Evolutionary conservation across 108 stramenopile genomes (phyloP).

Genomic region (Seminavis robusta): DNA sequence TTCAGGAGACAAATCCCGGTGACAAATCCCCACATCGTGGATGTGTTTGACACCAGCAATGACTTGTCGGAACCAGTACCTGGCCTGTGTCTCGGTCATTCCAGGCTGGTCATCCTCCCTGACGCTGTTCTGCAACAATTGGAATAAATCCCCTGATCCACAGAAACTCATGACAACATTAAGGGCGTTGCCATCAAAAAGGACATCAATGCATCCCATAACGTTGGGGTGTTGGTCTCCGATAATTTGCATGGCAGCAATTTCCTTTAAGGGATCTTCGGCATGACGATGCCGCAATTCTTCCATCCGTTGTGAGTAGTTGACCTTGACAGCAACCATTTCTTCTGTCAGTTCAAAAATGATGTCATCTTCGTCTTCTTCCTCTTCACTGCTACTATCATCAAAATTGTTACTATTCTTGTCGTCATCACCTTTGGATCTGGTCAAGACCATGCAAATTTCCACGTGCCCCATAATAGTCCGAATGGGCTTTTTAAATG

Average conservation of each 20-base stretch:
- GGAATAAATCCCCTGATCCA: constrained; percentile 56
- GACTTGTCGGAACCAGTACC: constrained; percentile 67
- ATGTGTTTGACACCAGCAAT: constrained; percentile 55
- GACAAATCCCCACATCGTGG: constrained; percentile 49
- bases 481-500: constrained; percentile 39
- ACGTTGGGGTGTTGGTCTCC: constrained; percentile 47
- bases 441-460: constrained; percentile 40
- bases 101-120: constrained; percentile 31
- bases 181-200: constrained; percentile 52
- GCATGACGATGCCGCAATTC: constrained; percentile 36
- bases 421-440: constrained; percentile 8
- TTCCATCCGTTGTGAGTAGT: constrained; percentile 38
- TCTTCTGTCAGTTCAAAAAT: constrained; percentile 36
- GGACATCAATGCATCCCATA: constrained; percentile 30
- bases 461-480: constrained; percentile 63
- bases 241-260: constrained; percentile 88
- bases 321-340: constrained; percentile 48
- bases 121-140: constrained; percentile 36
- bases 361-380: constrained; percentile 35
- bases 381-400: constrained; percentile 15
- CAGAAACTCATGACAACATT: constrained; percentile 66
- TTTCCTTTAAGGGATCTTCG: constrained; percentile 93
- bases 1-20: constrained; percentile 61
- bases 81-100: constrained; percentile 42
- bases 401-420: constrained; percentile 2